Evolutionary conservation across 2,329 filamentous ascomycete genomes (phyloP).

Genomic region (Coniochaeta sp.): DNA sequence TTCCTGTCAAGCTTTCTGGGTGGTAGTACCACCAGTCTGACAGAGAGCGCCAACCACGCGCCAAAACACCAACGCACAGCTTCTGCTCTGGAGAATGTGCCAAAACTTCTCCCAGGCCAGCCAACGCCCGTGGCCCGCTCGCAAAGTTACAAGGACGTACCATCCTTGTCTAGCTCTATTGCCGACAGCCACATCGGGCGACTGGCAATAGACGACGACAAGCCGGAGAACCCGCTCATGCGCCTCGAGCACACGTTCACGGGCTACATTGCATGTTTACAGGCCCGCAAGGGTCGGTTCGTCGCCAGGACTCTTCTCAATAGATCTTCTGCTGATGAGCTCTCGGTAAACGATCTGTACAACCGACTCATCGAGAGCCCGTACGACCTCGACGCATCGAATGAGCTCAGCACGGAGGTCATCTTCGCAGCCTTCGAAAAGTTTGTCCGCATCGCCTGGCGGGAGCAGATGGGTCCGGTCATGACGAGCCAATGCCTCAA

Average conservation of each 20-base stretch:
- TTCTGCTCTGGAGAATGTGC: constrained; percentile 15
- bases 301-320: constrained; percentile 69
- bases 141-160: constrained; percentile 36
- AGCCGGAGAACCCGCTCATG: constrained; percentile 57
- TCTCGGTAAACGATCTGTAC: constrained; percentile 82
- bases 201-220: constrained; percentile 38
- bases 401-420: constrained; percentile 72
- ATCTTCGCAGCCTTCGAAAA: constrained; percentile 92
- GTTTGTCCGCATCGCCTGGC: constrained; percentile 83
- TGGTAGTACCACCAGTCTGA: constrained; percentile 38
- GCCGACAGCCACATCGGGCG: constrained; percentile 37
- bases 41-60: constrained; percentile 17
- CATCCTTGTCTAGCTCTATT: constrained; percentile 47
- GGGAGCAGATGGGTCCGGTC: constrained; percentile 77
- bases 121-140: constrained; percentile 22
- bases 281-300: constrained; percentile 80
- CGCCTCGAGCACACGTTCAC: constrained; percentile 79
- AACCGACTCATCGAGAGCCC: constrained; percentile 81
- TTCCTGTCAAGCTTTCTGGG: constrained; percentile 76
- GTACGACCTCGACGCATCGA: constrained; percentile 65
- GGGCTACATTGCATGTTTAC: constrained; percentile 73
- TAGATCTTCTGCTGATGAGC: constrained; percentile 63
- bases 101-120: constrained; percentile 31
- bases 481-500: constrained; percentile 65
- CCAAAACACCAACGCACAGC: constrained; percentile 34